Evolutionary conservation across 2,329 filamentous ascomycete species (phyloP).

Genomic region (Leptographium galeiforme): DNA sequence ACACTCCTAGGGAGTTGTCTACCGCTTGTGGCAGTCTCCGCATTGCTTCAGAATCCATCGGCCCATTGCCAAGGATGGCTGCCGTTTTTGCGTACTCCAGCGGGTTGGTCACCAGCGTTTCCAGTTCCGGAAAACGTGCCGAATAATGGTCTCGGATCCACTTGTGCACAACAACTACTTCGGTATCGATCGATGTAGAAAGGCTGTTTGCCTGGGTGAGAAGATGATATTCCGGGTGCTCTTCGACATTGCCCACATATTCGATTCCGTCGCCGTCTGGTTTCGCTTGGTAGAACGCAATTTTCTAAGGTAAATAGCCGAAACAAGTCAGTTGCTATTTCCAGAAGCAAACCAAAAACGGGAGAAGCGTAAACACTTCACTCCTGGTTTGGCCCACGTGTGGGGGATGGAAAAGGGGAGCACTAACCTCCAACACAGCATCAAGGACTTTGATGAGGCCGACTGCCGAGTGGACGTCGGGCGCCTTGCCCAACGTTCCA

Average conservation of each 20-base stretch:
- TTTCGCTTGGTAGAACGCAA: conserved; percentile 60
- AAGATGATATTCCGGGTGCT: conserved; percentile 82
- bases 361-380: conserved; percentile 49
- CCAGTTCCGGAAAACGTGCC: conserved; percentile 81
- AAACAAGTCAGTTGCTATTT: conserved; percentile 48
- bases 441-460: conserved; percentile 69
- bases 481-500: conserved; percentile 67
- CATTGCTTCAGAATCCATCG: conserved; percentile 69
- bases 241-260: conserved; percentile 71
- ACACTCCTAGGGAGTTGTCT: conserved; percentile 63
- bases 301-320: conserved; percentile 53
- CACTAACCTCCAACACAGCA: conserved; percentile 68
- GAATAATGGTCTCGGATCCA: conserved; percentile 95
- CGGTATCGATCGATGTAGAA: conserved; percentile 84
- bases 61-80: conserved; percentile 81
- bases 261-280: conserved; percentile 48
- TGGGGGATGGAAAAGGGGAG: not conserved
- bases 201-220: conserved; percentile 79
- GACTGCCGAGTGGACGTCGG: conserved; percentile 69
- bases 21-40: conserved; percentile 63
- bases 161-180: conserved; percentile 89
- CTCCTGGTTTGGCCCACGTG: conserved; percentile 8
- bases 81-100: conserved; percentile 94
- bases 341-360: conserved; percentile 17
- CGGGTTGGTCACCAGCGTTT: conserved; percentile 78